A percentile compares a stretch with the other conserved stretches of the same genome.
These are phyloP conservation scores for Blastobotrys indianensis DNA, from an alignment of 1,139 yeast genomes.

Conservation along the genomic window DNA sequence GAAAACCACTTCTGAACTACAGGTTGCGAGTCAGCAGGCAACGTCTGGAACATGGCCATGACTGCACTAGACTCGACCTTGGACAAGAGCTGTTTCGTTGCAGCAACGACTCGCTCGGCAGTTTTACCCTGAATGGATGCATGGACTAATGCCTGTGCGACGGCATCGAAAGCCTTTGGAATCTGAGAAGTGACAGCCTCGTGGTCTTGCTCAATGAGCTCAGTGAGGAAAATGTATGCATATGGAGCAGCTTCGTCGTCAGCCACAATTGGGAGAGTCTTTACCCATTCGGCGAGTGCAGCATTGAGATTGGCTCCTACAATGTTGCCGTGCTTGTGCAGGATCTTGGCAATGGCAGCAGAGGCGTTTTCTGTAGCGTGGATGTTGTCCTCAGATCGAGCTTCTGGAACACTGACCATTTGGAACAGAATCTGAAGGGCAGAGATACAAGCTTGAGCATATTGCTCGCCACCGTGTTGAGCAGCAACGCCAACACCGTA, in stretches of 20 bases:
- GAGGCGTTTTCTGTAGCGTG: constrained; percentile 84
- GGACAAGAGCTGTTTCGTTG: constrained; percentile 44
- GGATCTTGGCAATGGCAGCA: constrained; percentile 75
- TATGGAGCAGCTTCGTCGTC: constrained; percentile 91
- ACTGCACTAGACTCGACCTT: constrained; percentile 57
- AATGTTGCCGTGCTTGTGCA: constrained; percentile 40
- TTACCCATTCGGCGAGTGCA: constrained; percentile 70
- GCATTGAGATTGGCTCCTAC: constrained; percentile 52
- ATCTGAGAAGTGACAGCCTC: constrained; percentile 52
- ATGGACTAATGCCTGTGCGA: constrained; percentile 70
- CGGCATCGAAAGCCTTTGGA: constrained; percentile 64
- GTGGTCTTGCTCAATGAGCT: constrained; percentile 66
- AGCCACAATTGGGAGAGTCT: constrained; percentile 70
- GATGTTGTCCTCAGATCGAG: constrained; percentile 76
- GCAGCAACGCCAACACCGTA: constrained; percentile 84
- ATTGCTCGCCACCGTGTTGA: constrained; percentile 63
- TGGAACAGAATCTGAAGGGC: constrained; percentile 70
- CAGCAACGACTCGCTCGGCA: constrained; percentile 57
- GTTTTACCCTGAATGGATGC: constrained; percentile 63
- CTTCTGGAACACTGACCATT: constrained; percentile 74
- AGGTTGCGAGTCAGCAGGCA: constrained; percentile 56
- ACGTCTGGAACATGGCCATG: constrained; percentile 53
- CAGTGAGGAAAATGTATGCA: constrained; percentile 70
- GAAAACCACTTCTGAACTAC: constrained; percentile 45
- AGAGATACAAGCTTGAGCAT: constrained; percentile 57